phyloP scores from a whole-genome alignment of 495 filamentous ascomycete genomes.

The Tuber magnatum region DNA sequence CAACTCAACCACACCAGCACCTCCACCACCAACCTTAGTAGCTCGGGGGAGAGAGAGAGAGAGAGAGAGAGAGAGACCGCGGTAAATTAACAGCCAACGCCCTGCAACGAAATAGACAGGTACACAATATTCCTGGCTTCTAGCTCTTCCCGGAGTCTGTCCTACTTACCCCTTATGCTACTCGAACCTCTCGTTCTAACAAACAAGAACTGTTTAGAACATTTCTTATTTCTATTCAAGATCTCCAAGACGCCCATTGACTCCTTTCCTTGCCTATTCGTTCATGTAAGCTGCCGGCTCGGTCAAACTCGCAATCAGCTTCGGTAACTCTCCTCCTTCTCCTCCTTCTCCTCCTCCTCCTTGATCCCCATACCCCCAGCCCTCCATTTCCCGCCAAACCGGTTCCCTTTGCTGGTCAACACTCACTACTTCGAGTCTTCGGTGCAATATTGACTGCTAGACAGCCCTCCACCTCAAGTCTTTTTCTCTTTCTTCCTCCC shows the following conservation, averaged over 20 bases:
- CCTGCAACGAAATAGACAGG: not conserved
- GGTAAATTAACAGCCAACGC: conserved; percentile 12
- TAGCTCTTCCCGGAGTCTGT: not conserved
- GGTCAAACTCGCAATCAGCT: not conserved
- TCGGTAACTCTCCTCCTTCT: not conserved
- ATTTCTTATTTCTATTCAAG: not conserved
- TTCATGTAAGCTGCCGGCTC: not conserved
- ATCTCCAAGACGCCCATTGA: not conserved
- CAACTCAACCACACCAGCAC: conserved; percentile 26
- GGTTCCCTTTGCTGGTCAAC: not conserved
- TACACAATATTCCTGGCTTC: not conserved
- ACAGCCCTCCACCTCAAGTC: conserved; percentile 2
- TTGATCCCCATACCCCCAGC: not conserved
- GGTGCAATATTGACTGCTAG: not conserved
- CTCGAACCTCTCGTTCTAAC: not conserved
- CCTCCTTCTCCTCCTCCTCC: not conserved
- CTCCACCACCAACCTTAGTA: not conserved
- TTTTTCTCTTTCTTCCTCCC: conserved; percentile 10
- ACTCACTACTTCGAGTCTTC: not conserved
- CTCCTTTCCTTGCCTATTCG: not conserved
- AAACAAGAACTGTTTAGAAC: not conserved
- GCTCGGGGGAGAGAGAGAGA: conserved; percentile 15
- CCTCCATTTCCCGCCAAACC: not conserved
- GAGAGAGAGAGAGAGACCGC: conserved; percentile 8
- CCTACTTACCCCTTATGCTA: not conserved